These are phyloP conservation scores for Cardiospermum halicacabum DNA, from an alignment of 345 rosid species.

Conservation along the genomic window DNA sequence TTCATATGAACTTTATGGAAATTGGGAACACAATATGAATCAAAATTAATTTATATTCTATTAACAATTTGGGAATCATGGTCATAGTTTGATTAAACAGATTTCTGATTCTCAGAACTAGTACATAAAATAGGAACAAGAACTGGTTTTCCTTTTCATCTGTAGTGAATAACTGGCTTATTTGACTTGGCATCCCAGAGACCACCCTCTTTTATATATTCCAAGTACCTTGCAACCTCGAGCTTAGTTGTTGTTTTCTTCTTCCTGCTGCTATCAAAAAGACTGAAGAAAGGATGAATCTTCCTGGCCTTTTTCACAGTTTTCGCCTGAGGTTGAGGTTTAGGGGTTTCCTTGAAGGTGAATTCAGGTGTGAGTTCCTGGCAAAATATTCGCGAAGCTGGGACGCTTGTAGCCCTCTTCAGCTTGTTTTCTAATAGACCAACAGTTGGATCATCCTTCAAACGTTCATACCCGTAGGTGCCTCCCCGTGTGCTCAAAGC, in stretches of 20 bases:
- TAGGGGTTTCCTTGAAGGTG: neutral
- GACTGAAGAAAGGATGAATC: slow-evolving; percentile 56
- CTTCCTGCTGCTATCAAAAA: slow-evolving; percentile 45
- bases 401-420: slow-evolving; percentile 46
- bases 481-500: slow-evolving; percentile 52
- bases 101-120: neutral
- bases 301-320: slow-evolving; percentile 30
- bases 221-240: slow-evolving; percentile 61
- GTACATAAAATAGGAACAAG: neutral
- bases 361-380: neutral
- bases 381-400: slow-evolving; percentile 26
- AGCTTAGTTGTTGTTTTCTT: slow-evolving; percentile 63
- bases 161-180: slow-evolving; percentile 44
- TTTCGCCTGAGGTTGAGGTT: slow-evolving; percentile 6
- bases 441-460: slow-evolving; percentile 31
- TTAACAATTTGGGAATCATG: neutral
- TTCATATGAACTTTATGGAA: too few species aligned
- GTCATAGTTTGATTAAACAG: neutral
- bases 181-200: slow-evolving; percentile 50
- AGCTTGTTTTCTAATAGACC: slow-evolving; percentile 24
- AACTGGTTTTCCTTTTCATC: slow-evolving; percentile 13
- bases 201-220: slow-evolving; percentile 73
- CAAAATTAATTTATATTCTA: neutral
- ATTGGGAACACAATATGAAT: neutral
- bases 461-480: slow-evolving; percentile 40